phyloP scores from a whole-genome alignment of 306 rosid species.

The Senna siamea region DNA sequence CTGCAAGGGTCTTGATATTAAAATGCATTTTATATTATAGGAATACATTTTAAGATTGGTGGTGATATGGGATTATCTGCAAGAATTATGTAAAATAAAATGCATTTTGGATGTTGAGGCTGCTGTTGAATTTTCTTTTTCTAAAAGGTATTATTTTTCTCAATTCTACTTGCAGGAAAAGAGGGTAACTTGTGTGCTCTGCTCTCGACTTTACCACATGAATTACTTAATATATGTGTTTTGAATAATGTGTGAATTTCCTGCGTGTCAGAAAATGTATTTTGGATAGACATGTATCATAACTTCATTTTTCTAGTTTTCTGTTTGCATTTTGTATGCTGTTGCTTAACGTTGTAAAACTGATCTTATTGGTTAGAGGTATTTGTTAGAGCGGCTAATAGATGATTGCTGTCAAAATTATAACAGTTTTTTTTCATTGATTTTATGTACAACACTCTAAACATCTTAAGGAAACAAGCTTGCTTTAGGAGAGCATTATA shows the following conservation, averaged over 20 bases:
- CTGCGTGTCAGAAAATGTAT: background rate
- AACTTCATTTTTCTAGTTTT: background rate
- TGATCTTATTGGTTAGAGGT: conserved; percentile 22
- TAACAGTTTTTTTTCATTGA: too few species aligned
- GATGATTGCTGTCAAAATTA: conserved; percentile 5
- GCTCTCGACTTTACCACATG: conserved; percentile 90
- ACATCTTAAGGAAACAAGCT: background rate
- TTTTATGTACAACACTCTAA: too few species aligned
- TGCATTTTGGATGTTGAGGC: too few species aligned
- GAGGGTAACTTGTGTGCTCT: conserved; percentile 95
- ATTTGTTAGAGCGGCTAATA: background rate
- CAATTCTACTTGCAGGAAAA: too few species aligned
- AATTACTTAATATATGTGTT: conserved; percentile 41
- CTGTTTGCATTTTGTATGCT: background rate
- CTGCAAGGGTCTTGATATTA: conserved; percentile 10
- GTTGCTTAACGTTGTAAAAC: background rate
- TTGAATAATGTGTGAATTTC: conserved; percentile 15
- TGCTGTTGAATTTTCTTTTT: too few species aligned
- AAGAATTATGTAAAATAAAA: too few species aligned
- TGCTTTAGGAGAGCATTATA: conserved; percentile 1
- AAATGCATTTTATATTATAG: background rate
- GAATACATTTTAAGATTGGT: background rate
- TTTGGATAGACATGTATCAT: too few species aligned
- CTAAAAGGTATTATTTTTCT: too few species aligned
- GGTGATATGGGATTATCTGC: background rate